These are phyloP conservation scores for Cucumis melo DNA, from an alignment of 306 rosid species.

Conservation along the genomic window DNA sequence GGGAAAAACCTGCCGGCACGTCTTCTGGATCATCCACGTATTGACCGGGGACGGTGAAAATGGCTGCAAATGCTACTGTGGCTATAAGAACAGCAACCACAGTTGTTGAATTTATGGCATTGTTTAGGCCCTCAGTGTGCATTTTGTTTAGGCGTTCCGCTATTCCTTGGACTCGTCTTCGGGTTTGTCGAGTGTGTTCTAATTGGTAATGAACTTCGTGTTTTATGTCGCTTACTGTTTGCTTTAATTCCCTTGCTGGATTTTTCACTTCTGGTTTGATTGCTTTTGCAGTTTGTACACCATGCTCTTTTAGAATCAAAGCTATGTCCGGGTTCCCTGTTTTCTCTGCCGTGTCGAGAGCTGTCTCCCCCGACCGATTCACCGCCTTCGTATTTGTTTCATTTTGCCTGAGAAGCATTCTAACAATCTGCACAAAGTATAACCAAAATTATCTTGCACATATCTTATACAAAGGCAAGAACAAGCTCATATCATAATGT, in stretches of 20 bases:
- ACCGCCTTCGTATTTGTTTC: slow-evolving; percentile 37
- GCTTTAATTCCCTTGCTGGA: slow-evolving; percentile 77
- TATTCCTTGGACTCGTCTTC: slow-evolving; percentile 88
- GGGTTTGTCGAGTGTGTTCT: slow-evolving; percentile 87
- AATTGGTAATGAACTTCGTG: slow-evolving; percentile 87
- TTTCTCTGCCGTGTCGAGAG: slow-evolving; percentile 89
- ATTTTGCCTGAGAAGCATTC: slow-evolving; percentile 33
- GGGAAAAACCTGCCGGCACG: slow-evolving; percentile 39
- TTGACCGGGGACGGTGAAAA: slow-evolving; percentile 89
- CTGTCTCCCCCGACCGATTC: slow-evolving; percentile 64
- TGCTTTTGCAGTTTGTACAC: slow-evolving; percentile 54
- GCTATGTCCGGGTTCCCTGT: slow-evolving; percentile 30
- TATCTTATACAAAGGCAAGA: neutral
- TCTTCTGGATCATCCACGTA: slow-evolving; percentile 44
- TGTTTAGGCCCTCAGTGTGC: slow-evolving; percentile 88
- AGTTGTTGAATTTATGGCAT: slow-evolving; percentile 87
- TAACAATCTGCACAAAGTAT: slow-evolving; percentile 53
- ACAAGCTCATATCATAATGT: neutral
- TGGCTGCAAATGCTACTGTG: slow-evolving; percentile 91
- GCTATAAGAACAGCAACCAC: slow-evolving; percentile 98
- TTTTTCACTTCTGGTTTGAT: slow-evolving; percentile 37
- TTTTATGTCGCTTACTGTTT: slow-evolving; percentile 87
- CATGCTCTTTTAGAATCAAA: slow-evolving; percentile 42
- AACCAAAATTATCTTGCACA: neutral
- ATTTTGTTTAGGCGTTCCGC: slow-evolving; percentile 92